Evolutionary conservation across 345 rosid species (phyloP).

Genomic region (Corchorus olitorius): DNA sequence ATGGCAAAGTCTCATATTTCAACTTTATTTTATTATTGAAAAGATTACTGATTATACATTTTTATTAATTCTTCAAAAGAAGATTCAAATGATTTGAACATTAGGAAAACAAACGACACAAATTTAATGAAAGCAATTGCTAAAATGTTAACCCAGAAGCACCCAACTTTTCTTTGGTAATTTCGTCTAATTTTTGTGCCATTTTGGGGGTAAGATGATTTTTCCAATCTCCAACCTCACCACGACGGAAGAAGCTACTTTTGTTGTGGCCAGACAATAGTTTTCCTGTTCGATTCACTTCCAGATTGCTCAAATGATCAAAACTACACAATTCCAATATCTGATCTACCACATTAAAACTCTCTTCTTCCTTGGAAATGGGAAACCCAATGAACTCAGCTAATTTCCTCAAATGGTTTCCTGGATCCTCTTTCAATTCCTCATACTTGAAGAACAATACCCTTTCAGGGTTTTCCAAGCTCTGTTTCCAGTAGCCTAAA

Average conservation of each 20-base stretch:
- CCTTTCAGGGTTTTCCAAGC: conserved; percentile 41
- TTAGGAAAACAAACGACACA: no score
- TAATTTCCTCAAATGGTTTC: conserved; percentile 36
- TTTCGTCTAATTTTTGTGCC: no score
- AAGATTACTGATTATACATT: no score
- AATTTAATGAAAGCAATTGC: no score
- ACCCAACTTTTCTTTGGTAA: no score
- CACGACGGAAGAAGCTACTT: conserved; percentile 45
- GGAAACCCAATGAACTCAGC: conserved; percentile 50
- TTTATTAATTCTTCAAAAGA: no score
- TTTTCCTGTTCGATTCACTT: conserved; percentile 46
- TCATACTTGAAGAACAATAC: conserved; percentile 57
- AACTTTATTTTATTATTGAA: no score
- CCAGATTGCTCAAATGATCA: conserved; percentile 43
- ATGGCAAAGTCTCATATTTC: no score
- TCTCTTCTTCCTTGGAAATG: conserved; percentile 44
- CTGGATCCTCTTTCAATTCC: conserved; percentile 42
- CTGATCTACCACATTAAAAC: conserved; percentile 31
- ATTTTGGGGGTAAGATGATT: no score
- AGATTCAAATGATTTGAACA: no score
- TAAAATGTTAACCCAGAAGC: no score
- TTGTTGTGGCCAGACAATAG: conserved; percentile 32
- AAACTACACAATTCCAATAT: conserved; percentile 58
- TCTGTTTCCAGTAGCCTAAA: conserved; percentile 50
- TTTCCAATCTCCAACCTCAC: conserved; percentile 48